Base-by-base conservation (phyloP, 2,329 filamentous ascomycete species). In the Chaetomium sp. region DNA sequence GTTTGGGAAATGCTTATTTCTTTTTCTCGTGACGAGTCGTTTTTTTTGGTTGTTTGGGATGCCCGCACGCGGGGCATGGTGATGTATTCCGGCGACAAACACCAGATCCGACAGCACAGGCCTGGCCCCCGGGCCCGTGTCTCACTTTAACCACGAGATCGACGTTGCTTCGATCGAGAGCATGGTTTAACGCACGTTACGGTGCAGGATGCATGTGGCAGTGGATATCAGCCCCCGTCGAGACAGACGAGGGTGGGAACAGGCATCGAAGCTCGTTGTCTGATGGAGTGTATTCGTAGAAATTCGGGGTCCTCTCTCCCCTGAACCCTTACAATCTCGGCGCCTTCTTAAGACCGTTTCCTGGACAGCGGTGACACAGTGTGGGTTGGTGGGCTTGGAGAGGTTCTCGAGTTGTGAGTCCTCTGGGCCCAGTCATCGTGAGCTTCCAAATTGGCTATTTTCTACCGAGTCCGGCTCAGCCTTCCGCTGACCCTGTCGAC, bases 181-280 rank as follows among this genome's bases (percentile, higher is more conserved):
- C 50, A 47, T 47, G 50, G 59, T 4, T 21, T 25, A 58, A 60
- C 27, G 27, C 57, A 51, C 50, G 57, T 21, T 38, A 60, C 47
- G 31, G 21, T 53, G 59, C 53, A 38, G 29, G 38, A n/a, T 12
- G 60, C 60, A 57, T 56, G 51, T 57, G 60, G 53, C 42, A 62
- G 60, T 62, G 59, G 59, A 62, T 55, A 56, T 53, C 51, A 35
- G 8, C 38, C 59, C 51, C 13, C 19, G 19, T 6, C 31, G 29
- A 27, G 31, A 21, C 19, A 21, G 23, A 27, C 16, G 21, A 38
- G 19, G 12, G 3, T 13, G 12, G 10, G 53, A 23, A 16, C n/a
- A 10, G 50, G 27, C 29, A 31, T 33, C 19, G 27, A 54, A 16
- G 53, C 31, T 56, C 21, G 49, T 29, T n/a, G n/a, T n/a, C n/a